phyloP scores from a whole-genome alignment of 2,329 filamentous ascomycete species.

The Apiospora saccharicola region DNA sequence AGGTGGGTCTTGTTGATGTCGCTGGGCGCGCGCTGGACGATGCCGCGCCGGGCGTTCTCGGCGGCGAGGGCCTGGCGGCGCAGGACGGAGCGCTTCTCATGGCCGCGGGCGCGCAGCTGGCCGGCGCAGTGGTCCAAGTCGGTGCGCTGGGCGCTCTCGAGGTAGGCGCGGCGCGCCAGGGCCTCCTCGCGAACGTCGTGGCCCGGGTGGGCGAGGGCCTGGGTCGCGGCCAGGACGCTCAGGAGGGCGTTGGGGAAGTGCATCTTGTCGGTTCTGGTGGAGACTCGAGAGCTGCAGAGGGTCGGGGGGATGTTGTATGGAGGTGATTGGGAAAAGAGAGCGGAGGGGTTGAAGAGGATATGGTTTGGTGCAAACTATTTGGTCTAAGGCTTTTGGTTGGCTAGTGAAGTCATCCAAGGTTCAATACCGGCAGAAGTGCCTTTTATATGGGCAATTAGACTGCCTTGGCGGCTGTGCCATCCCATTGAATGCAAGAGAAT shows the following conservation, averaged over 20 bases:
- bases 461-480: neutral
- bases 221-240: constrained; percentile 33
- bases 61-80: constrained; percentile 52
- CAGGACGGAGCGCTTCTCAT: constrained; percentile 51
- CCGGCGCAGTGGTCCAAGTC: constrained; percentile 55
- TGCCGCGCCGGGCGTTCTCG: constrained; percentile 34
- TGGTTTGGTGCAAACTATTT: neutral
- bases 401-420: neutral
- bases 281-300: neutral
- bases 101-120: constrained; percentile 55
- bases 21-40: constrained; percentile 43
- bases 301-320: neutral
- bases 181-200: constrained; percentile 57
- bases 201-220: constrained; percentile 53
- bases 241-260: constrained; percentile 35
- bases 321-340: neutral
- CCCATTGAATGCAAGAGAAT: neutral
- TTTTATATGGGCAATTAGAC: neutral
- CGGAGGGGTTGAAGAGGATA: neutral
- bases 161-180: constrained; percentile 55
- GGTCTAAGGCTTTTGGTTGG: neutral
- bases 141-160: constrained; percentile 48
- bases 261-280: constrained; percentile 32
- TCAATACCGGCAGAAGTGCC: neutral
- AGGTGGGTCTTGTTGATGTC: constrained; percentile 44